Evolutionary conservation across 352 stramenopile genomes (phyloP).

Genomic region (Globisporangium paroecandrum): DNA sequence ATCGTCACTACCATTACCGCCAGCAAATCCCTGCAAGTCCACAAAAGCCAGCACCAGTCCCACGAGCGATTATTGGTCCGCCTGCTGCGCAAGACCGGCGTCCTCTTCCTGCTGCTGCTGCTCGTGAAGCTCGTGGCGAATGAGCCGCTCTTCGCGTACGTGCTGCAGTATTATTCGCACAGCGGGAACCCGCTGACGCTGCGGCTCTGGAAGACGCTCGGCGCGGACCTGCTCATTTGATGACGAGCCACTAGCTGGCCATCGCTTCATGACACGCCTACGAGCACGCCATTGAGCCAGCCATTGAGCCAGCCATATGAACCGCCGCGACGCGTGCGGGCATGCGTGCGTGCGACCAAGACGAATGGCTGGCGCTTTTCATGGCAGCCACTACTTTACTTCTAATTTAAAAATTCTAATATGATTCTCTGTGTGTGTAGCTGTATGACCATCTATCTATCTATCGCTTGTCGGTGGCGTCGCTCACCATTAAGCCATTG

Average conservation of each 20-base stretch:
- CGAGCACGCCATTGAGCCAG: neutral
- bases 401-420: neutral
- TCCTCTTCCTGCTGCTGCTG: slow-evolving; percentile 10
- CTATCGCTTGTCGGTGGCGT: neutral
- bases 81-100: slow-evolving; percentile 5
- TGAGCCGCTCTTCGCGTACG: slow-evolving; percentile 19
- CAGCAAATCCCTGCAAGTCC: neutral
- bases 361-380: neutral
- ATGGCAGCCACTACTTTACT: neutral
- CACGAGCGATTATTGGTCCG: neutral
- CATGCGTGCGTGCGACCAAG: neutral
- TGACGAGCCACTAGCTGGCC: neutral
- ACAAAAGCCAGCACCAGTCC: neutral
- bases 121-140: slow-evolving; percentile 17
- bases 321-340: neutral
- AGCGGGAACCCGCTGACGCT: slow-evolving; percentile 10
- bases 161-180: slow-evolving; percentile 18
- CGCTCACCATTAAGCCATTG: too few relatives aligned
- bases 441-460: neutral
- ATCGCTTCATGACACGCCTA: neutral
- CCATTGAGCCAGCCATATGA: neutral
- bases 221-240: neutral
- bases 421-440: neutral
- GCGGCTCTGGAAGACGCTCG: slow-evolving; percentile 10
- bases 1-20: neutral